Conservation (phyloP, 176 grass and related monocot species). For the Triticum turgidum region DNA sequence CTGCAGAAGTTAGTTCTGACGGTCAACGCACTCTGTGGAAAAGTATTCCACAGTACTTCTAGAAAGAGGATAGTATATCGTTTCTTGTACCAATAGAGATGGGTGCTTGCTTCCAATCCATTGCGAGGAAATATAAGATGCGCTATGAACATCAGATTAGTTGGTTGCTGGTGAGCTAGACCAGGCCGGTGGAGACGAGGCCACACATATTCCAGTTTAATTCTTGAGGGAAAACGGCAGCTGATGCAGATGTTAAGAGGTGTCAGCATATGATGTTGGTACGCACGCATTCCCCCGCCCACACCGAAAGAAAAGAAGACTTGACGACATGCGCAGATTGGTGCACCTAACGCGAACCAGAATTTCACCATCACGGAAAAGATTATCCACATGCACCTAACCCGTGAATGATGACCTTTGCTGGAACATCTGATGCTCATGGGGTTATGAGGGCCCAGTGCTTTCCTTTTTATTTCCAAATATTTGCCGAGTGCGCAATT, state of each 20-base stretch:
- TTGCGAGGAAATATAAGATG: not conserved
- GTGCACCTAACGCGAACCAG: not conserved
- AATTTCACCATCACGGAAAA: not conserved
- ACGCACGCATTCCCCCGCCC: not conserved
- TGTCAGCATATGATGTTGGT: slow-evolving; percentile 19
- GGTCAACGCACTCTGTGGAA: not conserved
- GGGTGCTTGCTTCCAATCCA: not conserved
- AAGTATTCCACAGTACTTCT: not conserved
- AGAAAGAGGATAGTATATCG: not conserved
- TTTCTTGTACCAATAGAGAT: not conserved
- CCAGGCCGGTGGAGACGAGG: not conserved
- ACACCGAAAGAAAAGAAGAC: not conserved
- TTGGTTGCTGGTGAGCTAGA: slow-evolving; percentile 16
- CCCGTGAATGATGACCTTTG: not conserved
- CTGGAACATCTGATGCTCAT: not conserved
- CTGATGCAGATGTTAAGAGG: not conserved
- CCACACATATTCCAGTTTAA: not conserved
- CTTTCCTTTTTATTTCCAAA: not conserved
- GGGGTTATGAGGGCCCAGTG: too few species aligned
- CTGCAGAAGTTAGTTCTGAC: not conserved
- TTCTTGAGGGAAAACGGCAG: not conserved
- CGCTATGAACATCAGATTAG: slow-evolving; percentile 32
- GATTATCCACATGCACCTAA: not conserved
- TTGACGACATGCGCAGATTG: not conserved
- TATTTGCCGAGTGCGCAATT: not conserved